Evolutionary conservation across 129 eudicot genomes (phyloP), one percentile per base, ranked within the genome.

Genomic region (Helianthus tuberosus): DNA sequence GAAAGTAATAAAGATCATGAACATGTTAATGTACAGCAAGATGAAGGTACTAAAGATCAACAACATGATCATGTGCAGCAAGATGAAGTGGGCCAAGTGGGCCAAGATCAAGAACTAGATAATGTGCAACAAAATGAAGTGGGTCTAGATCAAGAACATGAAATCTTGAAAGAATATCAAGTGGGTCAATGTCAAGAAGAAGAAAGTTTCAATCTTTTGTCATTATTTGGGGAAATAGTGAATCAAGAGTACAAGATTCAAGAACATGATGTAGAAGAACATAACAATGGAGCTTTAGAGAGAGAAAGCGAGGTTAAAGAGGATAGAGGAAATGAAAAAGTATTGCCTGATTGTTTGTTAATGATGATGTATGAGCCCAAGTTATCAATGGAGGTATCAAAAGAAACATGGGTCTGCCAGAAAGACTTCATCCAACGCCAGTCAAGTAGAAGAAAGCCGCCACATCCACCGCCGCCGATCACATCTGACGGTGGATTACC

Each of bases 311-410:
- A 48, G 12, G 78, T 50, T 29, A 73, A 48, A 35, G 70, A 73
- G 70, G 69, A 39, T 46, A 78, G 74, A 52, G 79, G 70, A 36
- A 59, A 25, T 17, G 68, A 66, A 35, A 36, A 29, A 9, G 60
- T 67, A 15, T 80, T 95, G 82, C 99, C 99, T 8, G 94, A 95
- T 5, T 95, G 97, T 81, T 87, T 95, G 80, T 54, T 95, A 20
- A 44, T 95, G 73, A 95, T 95, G 99, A 89, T 86, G 94, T 87
- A 90, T 32, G 99, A 95, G 77, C 99, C 99, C 8, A 95, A 95
- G 82, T 76, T 95, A 43, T 93, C 98, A 63, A 88, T 93, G 95
- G 96, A 90, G 64, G 96, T 93, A 5, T 93, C 96, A 17, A 93
- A 80, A 65, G 98, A 93, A 64, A 93, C 98, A 47, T 93, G 98